phyloP scores from a whole-genome alignment of 495 filamentous ascomycete genomes.

The Platismatia glauca region DNA sequence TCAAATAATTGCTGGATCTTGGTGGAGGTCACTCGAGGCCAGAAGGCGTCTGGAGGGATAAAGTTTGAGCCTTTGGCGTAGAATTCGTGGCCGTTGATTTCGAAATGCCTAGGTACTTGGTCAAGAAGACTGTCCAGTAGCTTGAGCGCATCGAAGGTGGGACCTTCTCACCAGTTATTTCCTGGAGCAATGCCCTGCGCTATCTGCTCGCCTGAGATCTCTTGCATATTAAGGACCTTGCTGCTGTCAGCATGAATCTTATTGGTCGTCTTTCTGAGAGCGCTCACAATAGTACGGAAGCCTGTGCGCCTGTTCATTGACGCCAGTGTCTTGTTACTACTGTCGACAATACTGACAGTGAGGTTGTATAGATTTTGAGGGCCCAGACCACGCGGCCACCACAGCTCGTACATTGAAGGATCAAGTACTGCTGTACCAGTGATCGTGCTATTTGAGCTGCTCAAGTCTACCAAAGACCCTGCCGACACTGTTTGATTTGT shows the following conservation, averaged over 20 bases:
- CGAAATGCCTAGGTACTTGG: conserved; percentile 41
- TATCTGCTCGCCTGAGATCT: conserved; percentile 49
- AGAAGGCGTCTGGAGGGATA: conserved; percentile 59
- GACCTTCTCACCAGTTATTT: conserved; percentile 41
- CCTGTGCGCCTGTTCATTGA: conserved; percentile 49
- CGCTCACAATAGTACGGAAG: conserved; percentile 51
- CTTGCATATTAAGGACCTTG: conserved; percentile 47
- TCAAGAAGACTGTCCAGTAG: not conserved
- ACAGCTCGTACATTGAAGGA: conserved; percentile 43
- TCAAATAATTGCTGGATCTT: conserved; percentile 48
- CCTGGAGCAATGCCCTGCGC: conserved; percentile 52
- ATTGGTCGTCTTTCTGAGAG: not conserved
- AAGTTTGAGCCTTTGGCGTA: conserved; percentile 61
- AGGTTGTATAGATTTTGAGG: conserved; percentile 52
- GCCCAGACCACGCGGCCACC: conserved; percentile 57
- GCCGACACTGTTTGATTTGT: conserved; percentile 40
- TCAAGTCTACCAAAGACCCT: conserved; percentile 37
- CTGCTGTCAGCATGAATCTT: not conserved
- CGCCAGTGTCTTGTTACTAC: conserved; percentile 31
- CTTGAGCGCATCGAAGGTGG: not conserved
- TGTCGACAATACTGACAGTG: conserved; percentile 40
- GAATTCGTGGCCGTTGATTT: conserved; percentile 59
- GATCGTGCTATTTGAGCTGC: conserved; percentile 38
- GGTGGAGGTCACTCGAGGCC: conserved; percentile 50
- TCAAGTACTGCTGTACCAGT: conserved; percentile 42